phyloP scores from a whole-genome alignment of 139 green algal genomes.

The Chlorella sp. region DNA sequence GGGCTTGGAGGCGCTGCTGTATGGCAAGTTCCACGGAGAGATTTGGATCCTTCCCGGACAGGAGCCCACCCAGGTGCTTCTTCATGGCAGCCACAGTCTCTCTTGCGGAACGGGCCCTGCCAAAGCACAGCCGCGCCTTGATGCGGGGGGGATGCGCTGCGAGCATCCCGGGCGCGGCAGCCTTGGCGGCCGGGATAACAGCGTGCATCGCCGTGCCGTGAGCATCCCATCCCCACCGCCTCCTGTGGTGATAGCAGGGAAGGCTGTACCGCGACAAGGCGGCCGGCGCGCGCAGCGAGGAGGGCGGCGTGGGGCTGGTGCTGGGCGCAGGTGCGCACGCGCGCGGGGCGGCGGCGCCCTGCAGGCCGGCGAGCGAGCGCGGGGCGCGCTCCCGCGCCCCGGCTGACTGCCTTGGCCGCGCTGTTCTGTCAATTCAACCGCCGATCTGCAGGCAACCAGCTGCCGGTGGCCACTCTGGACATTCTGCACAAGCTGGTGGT shows the following conservation, averaged over 20 bases:
- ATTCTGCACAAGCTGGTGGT: conserved; percentile 68
- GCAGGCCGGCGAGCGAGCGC: too few species aligned
- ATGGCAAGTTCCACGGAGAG: conserved; percentile 55
- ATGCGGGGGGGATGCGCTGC: too few species aligned
- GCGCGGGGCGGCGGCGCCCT: too few species aligned
- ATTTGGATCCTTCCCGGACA: conserved; percentile 78
- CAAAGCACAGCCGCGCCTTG: too few species aligned
- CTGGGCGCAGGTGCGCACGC: too few species aligned
- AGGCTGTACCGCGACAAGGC: conserved; percentile 45
- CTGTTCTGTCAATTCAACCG: too few species aligned
- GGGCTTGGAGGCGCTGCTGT: conserved; percentile 58
- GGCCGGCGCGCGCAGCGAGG: conserved; percentile 4
- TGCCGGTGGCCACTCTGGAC: conserved; percentile 52
- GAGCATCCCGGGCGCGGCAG: too few species aligned
- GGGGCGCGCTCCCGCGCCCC: too few species aligned
- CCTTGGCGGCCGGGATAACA: too few species aligned
- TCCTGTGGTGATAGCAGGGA: conserved; percentile 25
- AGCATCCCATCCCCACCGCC: neutral
- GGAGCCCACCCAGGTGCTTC: conserved; percentile 56
- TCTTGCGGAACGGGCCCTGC: too few species aligned
- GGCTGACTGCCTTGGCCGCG: too few species aligned
- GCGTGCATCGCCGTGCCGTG: neutral
- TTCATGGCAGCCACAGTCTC: too few species aligned
- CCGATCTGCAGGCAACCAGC: conserved; percentile 78
- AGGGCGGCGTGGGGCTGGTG: conserved; percentile 62